Evolutionary conservation across 192 early-diverging fungal species (phyloP), one percentile per base, ranked within the genome.

Genomic region (Mortierella antarctica): DNA sequence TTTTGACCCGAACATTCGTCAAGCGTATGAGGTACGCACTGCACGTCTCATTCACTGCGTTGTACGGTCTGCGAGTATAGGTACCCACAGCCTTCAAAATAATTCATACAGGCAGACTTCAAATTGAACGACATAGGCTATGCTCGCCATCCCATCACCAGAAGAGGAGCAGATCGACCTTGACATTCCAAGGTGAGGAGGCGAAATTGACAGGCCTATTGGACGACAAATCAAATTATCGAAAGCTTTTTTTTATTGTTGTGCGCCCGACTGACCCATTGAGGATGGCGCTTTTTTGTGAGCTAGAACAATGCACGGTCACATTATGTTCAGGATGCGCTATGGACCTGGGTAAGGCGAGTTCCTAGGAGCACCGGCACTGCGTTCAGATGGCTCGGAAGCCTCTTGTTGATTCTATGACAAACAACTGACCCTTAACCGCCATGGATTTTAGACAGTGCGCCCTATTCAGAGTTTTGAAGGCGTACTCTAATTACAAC

Each of bases 401-500:
- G 15, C 1, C 49, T 20, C 68, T 67, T 44, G 18, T 14, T 21
- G 31, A 31, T 31, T 31, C 31, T 31, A 31, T 31, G 31, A 31
- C 31, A 31, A 31, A 31, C 31, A 31, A 31, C 31, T 31, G 31
- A 31, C 31, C 31, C 31, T 31, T 31, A 3, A 31, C 31, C 31
- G 3, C 3, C 31, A 1, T 31, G 40, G 20, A n/a, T 56, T 50
- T 39, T 48, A 89, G 93, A 11, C 95, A 96, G 84, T 87, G 90
- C 59, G 71, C 86, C n/a, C 82, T 96, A 50, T 94, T 94, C 68
- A 92, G 95, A 67, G 89, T 96, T 3, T 66, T 95, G 21, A 89
- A 92, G 62, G 93, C 94, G 5, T 95, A 95, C 69, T 86, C 90
- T 4, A 79, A 89, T 49, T 95, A 91, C 67, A 94, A 96, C 75